Evolutionary conservation across 768 basidiomycete genomes (phyloP).

Genomic region (Amanita pallidorosea): DNA sequence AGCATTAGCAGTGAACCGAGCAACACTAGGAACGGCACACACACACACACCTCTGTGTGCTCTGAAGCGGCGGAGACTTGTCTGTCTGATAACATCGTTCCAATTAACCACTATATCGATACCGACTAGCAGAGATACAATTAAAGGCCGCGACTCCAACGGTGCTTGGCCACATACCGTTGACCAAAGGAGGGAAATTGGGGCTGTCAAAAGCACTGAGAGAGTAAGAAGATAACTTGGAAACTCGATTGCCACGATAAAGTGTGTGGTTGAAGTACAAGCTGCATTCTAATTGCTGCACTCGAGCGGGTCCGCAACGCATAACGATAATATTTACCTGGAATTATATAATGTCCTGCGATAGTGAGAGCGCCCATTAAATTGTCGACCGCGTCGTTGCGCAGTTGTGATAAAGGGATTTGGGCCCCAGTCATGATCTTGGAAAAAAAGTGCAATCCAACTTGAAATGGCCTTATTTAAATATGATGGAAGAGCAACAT

Average conservation of each 20-base stretch:
- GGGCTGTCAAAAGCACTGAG: constrained; percentile 79
- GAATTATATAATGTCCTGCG: constrained; percentile 86
- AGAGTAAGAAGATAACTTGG: constrained; percentile 74
- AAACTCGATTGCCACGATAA: constrained; percentile 78
- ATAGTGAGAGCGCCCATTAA: constrained; percentile 81
- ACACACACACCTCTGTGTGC: constrained; percentile 72
- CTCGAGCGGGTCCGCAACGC: neutral
- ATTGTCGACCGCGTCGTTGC: constrained; percentile 95
- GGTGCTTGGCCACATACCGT: constrained; percentile 38
- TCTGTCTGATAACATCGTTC: constrained; percentile 80
- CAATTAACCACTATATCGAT: constrained; percentile 88
- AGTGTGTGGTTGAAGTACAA: constrained; percentile 87
- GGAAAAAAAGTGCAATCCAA: neutral
- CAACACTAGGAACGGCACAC: constrained; percentile 14
- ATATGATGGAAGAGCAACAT: constrained; percentile 8
- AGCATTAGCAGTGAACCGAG: constrained; percentile 1
- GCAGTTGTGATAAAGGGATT: constrained; percentile 81
- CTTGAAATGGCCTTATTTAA: neutral
- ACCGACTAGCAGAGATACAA: constrained; percentile 42
- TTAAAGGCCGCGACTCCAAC: neutral
- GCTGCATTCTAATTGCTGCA: constrained; percentile 51
- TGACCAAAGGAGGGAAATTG: constrained; percentile 73
- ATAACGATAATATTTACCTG: constrained; percentile 38
- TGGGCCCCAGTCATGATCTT: constrained; percentile 90
- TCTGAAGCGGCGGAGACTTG: constrained; percentile 63